Conservation (phyloP, 352 stramenopile genomes). For the Phytopythium sindhum region DNA sequence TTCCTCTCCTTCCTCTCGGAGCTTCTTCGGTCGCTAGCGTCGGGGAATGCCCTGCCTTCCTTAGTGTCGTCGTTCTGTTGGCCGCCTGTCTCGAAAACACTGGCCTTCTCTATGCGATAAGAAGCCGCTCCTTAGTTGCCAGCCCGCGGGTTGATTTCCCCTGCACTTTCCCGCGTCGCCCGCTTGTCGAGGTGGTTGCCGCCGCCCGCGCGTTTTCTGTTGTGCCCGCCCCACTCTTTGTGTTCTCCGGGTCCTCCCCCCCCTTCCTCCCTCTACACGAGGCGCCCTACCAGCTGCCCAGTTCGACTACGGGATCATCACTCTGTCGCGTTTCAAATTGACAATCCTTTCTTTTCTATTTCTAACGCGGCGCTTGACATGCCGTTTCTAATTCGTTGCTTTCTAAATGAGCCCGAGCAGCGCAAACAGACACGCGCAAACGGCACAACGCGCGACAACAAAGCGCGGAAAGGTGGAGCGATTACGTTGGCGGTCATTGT, state of each 20-base stretch:
- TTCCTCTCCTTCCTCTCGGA: not conserved
- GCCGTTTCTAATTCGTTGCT: not conserved
- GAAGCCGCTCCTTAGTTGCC: not conserved
- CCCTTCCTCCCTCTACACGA: not conserved
- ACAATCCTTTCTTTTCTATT: constrained; percentile 3
- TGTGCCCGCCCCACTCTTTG: not conserved
- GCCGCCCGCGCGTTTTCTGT: constrained; percentile 5
- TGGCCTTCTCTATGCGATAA: not conserved
- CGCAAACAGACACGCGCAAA: constrained; percentile 3
- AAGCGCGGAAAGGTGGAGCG: not conserved
- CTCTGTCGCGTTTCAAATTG: constrained; percentile 7
- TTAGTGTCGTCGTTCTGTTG: not conserved
- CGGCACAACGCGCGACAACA: not conserved
- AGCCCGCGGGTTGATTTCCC: not conserved
- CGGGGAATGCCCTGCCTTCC: not conserved
- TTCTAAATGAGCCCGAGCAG: not conserved
- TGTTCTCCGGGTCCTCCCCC: not conserved
- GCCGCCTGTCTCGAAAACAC: not conserved
- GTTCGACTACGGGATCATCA: constrained; percentile 5
- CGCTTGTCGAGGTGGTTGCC: constrained; percentile 5
- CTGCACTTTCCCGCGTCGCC: not conserved
- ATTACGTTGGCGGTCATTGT: not conserved
- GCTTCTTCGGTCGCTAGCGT: not conserved
- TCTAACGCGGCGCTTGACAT: not conserved
- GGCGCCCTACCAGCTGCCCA: not conserved